These are phyloP conservation scores for Apophysomyces elegans DNA, from an alignment of 371 early-diverging fungal species.

Conservation along the genomic window DNA sequence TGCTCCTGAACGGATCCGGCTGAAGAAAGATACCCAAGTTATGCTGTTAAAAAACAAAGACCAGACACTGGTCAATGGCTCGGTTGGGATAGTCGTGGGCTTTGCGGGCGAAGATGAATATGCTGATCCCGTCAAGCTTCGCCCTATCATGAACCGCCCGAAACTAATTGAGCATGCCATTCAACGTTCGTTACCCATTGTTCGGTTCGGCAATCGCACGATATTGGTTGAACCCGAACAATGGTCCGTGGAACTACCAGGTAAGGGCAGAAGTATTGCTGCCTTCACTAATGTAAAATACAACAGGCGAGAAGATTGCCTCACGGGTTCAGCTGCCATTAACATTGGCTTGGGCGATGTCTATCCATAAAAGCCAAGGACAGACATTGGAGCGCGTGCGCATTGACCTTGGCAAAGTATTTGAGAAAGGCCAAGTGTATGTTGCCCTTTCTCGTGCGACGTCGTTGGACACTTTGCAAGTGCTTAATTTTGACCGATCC, in stretches of 20 bases:
- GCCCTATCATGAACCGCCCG: neutral
- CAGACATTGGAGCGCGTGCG: constrained; percentile 84
- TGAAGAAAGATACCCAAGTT: constrained; percentile 85
- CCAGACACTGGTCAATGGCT: constrained; percentile 81
- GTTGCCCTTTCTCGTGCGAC: constrained; percentile 87
- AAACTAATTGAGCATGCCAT: neutral
- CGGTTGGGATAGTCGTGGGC: constrained; percentile 72
- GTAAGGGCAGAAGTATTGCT: constrained; percentile 18
- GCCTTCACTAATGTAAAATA: neutral
- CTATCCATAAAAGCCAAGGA: constrained; percentile 92
- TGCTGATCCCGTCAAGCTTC: neutral
- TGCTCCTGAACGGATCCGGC: constrained; percentile 59
- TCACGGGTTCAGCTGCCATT: constrained; percentile 66
- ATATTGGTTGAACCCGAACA: constrained; percentile 55
- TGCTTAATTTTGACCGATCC: constrained; percentile 72
- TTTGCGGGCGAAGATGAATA: constrained; percentile 50
- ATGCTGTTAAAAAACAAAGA: constrained; percentile 84
- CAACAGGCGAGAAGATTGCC: constrained; percentile 26
- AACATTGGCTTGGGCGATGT: constrained; percentile 66
- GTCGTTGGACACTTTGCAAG: constrained; percentile 65
- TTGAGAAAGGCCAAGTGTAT: constrained; percentile 91
- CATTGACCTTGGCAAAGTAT: constrained; percentile 78
- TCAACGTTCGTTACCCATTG: constrained; percentile 51
- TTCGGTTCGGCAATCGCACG: constrained; percentile 46
- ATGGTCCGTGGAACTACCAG: constrained; percentile 65